Base-by-base conservation (phyloP, 2,329 filamentous ascomycete genomes). In the Trichoderma sp. region DNA sequence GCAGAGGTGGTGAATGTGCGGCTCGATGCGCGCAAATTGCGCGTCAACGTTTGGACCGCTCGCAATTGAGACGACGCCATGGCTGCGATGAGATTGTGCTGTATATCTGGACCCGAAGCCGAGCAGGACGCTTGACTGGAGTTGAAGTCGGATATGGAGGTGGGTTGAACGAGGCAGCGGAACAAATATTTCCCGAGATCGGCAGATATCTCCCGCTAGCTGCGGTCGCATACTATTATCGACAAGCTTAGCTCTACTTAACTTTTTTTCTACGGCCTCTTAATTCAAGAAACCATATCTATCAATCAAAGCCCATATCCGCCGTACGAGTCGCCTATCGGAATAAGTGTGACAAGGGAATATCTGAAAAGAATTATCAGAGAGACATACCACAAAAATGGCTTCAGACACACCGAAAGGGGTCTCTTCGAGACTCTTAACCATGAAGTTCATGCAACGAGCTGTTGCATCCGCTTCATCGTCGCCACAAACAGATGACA, bases 381-480 rank as follows among this genome's bases (percentile, higher is more conserved):
- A 37, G 30, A 13, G 8, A 26, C 10, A 55, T 54, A 11, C 43
- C 14, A 11, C 63, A 58, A 73, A 10, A 59, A 84, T 85, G 79
- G 79, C 85, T 73, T 80, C 85, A 70, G 81, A 84, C 76, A 89
- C 83, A 70, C 83, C 87, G 58, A 87, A 87, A 79, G 85, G 85
- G 56, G 94, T 96, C 89, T 97, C 94, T 71, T 94, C 91, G 69
- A 90, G 94, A 73, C 89, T 97, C 59, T 85, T 96, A 76, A 94
- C 92, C 46, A 97, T 97, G 94, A 97, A 97, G 83, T 97, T 97
- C 78, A 97, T 97, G 94, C 94, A 97, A 83, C 88, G 94, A 75
- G 91, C 92, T 71, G 91, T 89, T 60, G 89, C 90, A 60, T 87
- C 90, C 39, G 80, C 75, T 70, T 76, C 79, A 61, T 77, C 82